Percentiles rank a stretch among this genome's conserved stretches.
Conservation (phyloP, 2,329 filamentous ascomycete species). For the Ambrosiella beaveri region DNA sequence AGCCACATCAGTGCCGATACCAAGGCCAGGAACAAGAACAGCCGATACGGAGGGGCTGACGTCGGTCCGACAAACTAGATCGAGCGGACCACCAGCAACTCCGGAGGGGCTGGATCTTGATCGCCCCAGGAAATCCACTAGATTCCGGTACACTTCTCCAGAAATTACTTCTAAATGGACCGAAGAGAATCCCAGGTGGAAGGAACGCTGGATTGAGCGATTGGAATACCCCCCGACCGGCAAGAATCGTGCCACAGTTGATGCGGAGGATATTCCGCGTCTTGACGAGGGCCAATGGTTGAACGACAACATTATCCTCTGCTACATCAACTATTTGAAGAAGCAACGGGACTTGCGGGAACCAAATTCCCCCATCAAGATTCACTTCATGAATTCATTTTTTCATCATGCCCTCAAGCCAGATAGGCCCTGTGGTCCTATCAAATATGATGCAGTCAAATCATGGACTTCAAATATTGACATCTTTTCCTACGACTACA, state of each 20-base stretch:
- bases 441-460: constrained; percentile 74
- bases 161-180: constrained; percentile 27
- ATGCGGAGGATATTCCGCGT: constrained; percentile 54
- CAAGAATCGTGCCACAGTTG: constrained; percentile 46
- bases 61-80: constrained; percentile 6
- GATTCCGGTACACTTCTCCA: background rate
- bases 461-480: constrained; percentile 79
- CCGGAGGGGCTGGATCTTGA: constrained; percentile 1
- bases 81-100: background rate
- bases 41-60: background rate
- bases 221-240: constrained; percentile 43
- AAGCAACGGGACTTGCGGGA: constrained; percentile 28
- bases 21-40: background rate
- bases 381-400: constrained; percentile 86
- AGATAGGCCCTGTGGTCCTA: constrained; percentile 28
- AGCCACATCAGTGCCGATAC: background rate
- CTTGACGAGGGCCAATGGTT: constrained; percentile 73
- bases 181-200: constrained; percentile 32
- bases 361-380: constrained; percentile 32
- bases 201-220: constrained; percentile 34
- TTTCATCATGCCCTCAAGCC: constrained; percentile 64
- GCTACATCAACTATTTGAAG: constrained; percentile 66
- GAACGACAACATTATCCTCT: constrained; percentile 83
- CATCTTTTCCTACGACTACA: constrained; percentile 70
- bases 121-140: constrained; percentile 1